These are phyloP conservation scores for Podospora bellae-mahoneyi DNA, from an alignment of 495 filamentous ascomycete genomes.

Conservation along the genomic window DNA sequence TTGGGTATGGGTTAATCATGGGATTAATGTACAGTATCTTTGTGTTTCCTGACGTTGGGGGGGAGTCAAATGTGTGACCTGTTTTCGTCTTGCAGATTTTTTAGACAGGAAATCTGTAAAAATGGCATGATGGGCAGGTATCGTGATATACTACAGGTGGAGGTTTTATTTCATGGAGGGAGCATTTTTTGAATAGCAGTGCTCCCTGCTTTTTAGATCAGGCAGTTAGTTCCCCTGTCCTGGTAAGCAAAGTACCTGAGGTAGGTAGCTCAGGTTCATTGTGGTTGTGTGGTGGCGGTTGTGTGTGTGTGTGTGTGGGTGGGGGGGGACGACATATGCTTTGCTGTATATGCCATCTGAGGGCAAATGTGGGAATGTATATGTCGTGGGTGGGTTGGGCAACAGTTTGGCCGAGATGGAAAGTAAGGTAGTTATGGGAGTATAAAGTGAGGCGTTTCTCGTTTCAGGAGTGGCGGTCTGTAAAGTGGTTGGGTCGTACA, in stretches of 20 bases:
- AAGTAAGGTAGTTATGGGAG: not conserved
- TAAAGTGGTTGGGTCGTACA: not conserved
- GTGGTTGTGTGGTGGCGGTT: not conserved
- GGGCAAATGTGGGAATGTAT: not conserved
- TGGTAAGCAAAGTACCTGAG: not conserved
- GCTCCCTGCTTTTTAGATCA: not conserved
- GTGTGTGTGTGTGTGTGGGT: too few species aligned
- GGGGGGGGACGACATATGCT: not conserved
- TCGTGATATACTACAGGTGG: too few species aligned
- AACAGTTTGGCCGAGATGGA: slow-evolving; percentile 4
- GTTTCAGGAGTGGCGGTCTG: not conserved
- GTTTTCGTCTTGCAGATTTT: too few species aligned
- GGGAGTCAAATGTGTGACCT: too few species aligned
- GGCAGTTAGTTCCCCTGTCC: not conserved
- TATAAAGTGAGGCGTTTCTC: not conserved
- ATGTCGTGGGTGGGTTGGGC: not conserved
- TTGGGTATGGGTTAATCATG: too few species aligned
- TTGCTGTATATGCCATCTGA: not conserved
- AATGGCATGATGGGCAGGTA: too few species aligned
- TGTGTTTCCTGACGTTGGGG: too few species aligned
- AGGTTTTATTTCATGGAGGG: too few species aligned
- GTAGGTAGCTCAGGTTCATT: too few species aligned
- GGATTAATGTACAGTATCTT: too few species aligned
- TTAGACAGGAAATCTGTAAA: too few species aligned
- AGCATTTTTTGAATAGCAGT: not conserved